Conservation (phyloP, 768 basidiomycete species). For the Hemileccinum impolitum region DNA sequence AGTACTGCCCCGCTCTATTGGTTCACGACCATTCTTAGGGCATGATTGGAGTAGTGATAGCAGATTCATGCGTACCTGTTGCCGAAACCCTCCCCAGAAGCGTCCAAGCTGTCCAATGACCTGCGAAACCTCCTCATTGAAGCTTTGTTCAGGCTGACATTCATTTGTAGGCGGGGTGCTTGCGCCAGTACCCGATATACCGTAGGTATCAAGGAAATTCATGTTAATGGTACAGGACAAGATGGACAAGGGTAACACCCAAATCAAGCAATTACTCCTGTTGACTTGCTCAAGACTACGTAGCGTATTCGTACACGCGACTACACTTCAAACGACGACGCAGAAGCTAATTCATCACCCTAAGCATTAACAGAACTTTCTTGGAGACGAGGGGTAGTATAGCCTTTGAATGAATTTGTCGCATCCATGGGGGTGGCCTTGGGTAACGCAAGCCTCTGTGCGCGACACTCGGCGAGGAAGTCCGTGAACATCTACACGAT, state of each 20-base stretch:
- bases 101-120: slow-evolving; percentile 84
- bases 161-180: slow-evolving; percentile 43
- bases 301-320: slow-evolving; percentile 16
- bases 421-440: slow-evolving; percentile 16
- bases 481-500: slow-evolving; percentile 84
- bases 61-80: slow-evolving; percentile 58
- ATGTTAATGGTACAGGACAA: slow-evolving; percentile 34
- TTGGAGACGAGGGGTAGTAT: slow-evolving; percentile 18
- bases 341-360: not conserved
- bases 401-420: slow-evolving; percentile 15
- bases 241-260: not conserved
- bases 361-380: slow-evolving; percentile 31
- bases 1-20: slow-evolving; percentile 66
- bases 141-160: slow-evolving; percentile 46
- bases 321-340: not conserved
- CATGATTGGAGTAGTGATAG: not conserved
- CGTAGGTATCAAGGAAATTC: slow-evolving; percentile 76
- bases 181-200: slow-evolving; percentile 43
- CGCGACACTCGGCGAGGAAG: slow-evolving; percentile 79
- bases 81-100: slow-evolving; percentile 90
- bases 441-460: slow-evolving; percentile 41
- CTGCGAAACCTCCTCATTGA: slow-evolving; percentile 87
- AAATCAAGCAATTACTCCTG: slow-evolving; percentile 12
- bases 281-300: not conserved
- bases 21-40: slow-evolving; percentile 3